Evolutionary conservation across 2,329 filamentous ascomycete species (phyloP), one percentile per base, ranked within the genome.

Genomic region (Herpotrichia juniperi): DNA sequence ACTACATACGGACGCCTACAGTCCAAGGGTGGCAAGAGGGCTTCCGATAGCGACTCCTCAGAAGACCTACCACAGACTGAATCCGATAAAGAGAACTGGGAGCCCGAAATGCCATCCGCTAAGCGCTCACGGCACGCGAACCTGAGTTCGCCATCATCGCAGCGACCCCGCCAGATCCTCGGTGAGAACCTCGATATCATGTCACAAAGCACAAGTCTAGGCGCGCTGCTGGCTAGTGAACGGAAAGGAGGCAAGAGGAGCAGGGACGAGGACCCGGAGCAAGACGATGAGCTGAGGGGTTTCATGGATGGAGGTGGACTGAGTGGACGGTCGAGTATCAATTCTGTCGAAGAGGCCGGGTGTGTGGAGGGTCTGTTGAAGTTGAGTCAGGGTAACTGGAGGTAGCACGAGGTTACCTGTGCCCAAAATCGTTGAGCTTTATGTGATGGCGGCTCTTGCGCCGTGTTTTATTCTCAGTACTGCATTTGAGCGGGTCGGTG

Each of bases 11-110:
- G 68, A n/a, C 67, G 69, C 22, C 61, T 74, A n/a, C 69, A 67
- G 24, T 63, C 61, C 19, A 68, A 65, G 14, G 56, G 63, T 28
- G 60, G 53, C 50, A 55, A 63, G 31, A 58, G 65, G 35, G 63
- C 64, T 40, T 52, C 54, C 34, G 58, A 61, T 12, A 58, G 61
- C 19, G 68, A 66, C 56, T 77, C 79, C 61, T 73, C 74, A 31
- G 77, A 81, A 21, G 75, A 79, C 73, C 78, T 73, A 62, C 78
- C 63, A 69, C 84, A 84, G 76, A 71, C 85, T 43, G 93, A 96
- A 65, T 96, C 91, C 1, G 93, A 97, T 72, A 97, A 97, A 76
- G 93, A 97, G 77, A 97, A 97, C 68, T 96, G 91, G 84, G 74
- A 82, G 34, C 83, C 83, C n/a, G 62, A 72, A 14, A 59, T 68